Percentiles rank a stretch among this genome's conserved stretches.
Evolutionary conservation across 768 basidiomycete genomes (phyloP).

Genomic region (Favolaschia claudopus): DNA sequence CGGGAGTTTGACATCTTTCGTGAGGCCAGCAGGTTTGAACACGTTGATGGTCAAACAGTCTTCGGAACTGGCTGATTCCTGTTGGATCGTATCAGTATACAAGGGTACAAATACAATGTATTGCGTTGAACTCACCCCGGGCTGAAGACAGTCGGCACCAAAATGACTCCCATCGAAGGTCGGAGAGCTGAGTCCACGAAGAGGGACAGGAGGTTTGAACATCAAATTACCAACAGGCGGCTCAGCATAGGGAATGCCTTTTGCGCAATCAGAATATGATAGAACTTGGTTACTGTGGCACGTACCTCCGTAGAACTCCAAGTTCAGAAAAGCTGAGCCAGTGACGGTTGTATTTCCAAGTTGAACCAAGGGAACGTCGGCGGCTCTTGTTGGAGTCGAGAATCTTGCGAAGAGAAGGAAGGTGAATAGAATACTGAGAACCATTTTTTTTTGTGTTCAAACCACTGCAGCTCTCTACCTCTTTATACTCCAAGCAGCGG

Average conservation of each 20-base stretch:
- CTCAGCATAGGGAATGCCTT: constrained; percentile 63
- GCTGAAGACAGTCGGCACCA: constrained; percentile 59
- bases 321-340: constrained; percentile 42
- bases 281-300: background rate
- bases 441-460: too few species aligned
- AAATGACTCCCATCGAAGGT: constrained; percentile 56
- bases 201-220: constrained; percentile 53
- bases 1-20: background rate
- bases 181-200: constrained; percentile 42
- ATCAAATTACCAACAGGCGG: constrained; percentile 58
- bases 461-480: too few species aligned
- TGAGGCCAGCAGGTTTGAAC: constrained; percentile 41
- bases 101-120: too few species aligned
- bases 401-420: too few species aligned
- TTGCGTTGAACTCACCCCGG: too few species aligned
- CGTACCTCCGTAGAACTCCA: constrained; percentile 57
- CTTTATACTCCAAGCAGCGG: too few species aligned
- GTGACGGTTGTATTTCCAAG: constrained; percentile 47
- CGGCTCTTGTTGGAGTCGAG: too few species aligned
- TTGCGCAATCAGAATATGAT: background rate
- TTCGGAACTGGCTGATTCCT: constrained; percentile 46
- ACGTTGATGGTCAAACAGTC: constrained; percentile 58
- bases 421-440: too few species aligned
- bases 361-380: too few species aligned
- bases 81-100: too few species aligned